These are phyloP conservation scores for Coprinellus micaceus DNA, from an alignment of 768 basidiomycete genomes.

Conservation along the genomic window DNA sequence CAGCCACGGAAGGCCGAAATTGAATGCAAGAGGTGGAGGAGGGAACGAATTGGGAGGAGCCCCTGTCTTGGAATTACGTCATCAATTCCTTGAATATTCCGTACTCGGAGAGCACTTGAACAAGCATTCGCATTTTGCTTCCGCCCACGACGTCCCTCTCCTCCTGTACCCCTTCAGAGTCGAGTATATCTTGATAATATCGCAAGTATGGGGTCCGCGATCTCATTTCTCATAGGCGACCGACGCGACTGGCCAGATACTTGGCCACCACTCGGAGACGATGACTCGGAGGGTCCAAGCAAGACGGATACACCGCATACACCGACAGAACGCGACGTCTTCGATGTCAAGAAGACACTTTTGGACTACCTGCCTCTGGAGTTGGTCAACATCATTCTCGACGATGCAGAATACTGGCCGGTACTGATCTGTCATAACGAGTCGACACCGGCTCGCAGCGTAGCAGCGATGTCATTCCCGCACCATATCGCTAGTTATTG, in stretches of 20 bases:
- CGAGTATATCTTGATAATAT: too few relatives aligned
- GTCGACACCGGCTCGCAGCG: background rate
- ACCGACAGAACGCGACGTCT: slow-evolving; percentile 7
- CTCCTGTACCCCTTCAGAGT: too few relatives aligned
- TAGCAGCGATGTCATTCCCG: slow-evolving; percentile 1
- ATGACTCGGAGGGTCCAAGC: background rate
- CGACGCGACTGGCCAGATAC: too few relatives aligned
- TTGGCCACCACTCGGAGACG: background rate
- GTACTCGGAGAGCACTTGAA: too few relatives aligned
- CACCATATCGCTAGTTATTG: slow-evolving; percentile 8
- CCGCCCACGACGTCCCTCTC: too few relatives aligned
- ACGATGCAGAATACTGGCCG: slow-evolving; percentile 19
- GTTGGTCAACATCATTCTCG: slow-evolving; percentile 15
- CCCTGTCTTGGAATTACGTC: too few relatives aligned
- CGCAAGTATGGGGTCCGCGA: background rate
- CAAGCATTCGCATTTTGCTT: too few relatives aligned
- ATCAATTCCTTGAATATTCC: too few relatives aligned
- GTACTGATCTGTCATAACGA: slow-evolving; percentile 4
- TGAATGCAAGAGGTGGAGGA: too few relatives aligned
- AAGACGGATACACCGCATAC: background rate
- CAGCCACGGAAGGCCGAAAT: too few relatives aligned
- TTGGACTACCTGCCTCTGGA: slow-evolving; percentile 14
- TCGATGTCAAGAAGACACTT: slow-evolving; percentile 5
- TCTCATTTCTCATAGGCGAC: too few relatives aligned
- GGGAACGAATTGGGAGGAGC: too few relatives aligned